These are phyloP conservation scores for Colletotrichum gigasporum DNA, from an alignment of 2,329 filamentous ascomycete genomes.

Conservation along the genomic window DNA sequence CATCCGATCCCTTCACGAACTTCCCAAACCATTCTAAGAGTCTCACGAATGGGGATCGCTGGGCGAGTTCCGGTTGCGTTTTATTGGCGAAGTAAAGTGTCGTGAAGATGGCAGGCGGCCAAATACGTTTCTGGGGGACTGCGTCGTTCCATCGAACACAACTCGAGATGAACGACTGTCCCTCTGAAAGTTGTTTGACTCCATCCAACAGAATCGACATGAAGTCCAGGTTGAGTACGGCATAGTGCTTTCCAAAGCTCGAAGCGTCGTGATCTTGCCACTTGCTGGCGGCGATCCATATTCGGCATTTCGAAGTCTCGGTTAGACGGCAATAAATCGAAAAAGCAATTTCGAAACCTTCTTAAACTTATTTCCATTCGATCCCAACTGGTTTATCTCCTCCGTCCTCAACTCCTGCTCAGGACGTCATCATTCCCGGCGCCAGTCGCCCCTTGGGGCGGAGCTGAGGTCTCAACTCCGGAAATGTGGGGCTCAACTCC, in stretches of 20 bases:
- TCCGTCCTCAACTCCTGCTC: too few species aligned
- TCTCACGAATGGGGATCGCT: background rate
- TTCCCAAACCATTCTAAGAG: background rate
- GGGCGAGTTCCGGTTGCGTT: background rate
- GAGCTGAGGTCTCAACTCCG: slow-evolving; percentile 14
- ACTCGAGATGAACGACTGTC: background rate
- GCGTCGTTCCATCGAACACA: background rate
- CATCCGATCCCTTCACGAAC: background rate
- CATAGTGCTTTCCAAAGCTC: background rate
- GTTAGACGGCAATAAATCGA: background rate
- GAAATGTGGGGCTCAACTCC: slow-evolving; percentile 20
- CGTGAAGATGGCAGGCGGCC: background rate
- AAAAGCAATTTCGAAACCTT: background rate
- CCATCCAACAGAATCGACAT: background rate
- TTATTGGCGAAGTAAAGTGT: background rate
- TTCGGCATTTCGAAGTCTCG: too few species aligned
- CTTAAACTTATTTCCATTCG: too few species aligned
- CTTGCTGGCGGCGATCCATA: background rate
- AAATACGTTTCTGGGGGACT: background rate
- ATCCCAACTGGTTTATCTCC: too few species aligned
- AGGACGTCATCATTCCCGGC: too few species aligned
- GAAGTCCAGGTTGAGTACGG: background rate
- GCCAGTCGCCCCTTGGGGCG: background rate
- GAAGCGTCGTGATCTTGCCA: accelerated
- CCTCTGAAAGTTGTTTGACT: background rate